Percentiles rank a stretch among this genome's conserved stretches.
Conservation (phyloP, 805 yeast species). For the Candida incommunis region DNA sequence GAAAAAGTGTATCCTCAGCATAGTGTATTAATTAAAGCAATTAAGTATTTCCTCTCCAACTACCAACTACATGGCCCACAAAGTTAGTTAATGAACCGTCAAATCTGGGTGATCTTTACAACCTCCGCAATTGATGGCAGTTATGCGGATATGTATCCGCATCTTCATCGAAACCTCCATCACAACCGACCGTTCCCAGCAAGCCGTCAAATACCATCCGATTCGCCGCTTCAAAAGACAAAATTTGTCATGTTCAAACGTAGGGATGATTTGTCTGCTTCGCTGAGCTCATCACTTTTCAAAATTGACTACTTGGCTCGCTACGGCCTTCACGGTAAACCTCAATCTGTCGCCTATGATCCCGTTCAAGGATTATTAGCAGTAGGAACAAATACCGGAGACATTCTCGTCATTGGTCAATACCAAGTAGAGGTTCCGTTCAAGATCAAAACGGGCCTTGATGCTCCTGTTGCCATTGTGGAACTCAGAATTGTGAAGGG, state of each 20-base stretch:
- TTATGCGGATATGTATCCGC: too few species aligned
- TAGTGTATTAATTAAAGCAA: too few species aligned
- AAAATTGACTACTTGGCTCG: conserved; percentile 19
- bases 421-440: conserved; percentile 56
- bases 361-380: conserved; percentile 83
- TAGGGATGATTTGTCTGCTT: conserved; percentile 12
- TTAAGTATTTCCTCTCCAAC: too few species aligned
- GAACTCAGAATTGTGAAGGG: conserved; percentile 59
- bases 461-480: conserved; percentile 26
- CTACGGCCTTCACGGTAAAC: conserved; percentile 53
- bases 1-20: too few species aligned
- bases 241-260: conserved; percentile 12
- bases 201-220: too few species aligned
- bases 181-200: too few species aligned
- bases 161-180: too few species aligned
- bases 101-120: too few species aligned
- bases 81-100: too few species aligned
- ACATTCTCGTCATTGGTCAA: conserved; percentile 72
- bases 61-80: too few species aligned
- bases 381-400: conserved; percentile 55
- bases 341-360: conserved; percentile 62
- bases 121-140: too few species aligned
- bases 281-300: conserved; percentile 13
- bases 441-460: conserved; percentile 34
- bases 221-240: too few species aligned